A percentile compares a stretch with the other conserved stretches of the same genome.
Conservation (phyloP, 371 early-diverging fungal species). For the Mucor racemosus region DNA sequence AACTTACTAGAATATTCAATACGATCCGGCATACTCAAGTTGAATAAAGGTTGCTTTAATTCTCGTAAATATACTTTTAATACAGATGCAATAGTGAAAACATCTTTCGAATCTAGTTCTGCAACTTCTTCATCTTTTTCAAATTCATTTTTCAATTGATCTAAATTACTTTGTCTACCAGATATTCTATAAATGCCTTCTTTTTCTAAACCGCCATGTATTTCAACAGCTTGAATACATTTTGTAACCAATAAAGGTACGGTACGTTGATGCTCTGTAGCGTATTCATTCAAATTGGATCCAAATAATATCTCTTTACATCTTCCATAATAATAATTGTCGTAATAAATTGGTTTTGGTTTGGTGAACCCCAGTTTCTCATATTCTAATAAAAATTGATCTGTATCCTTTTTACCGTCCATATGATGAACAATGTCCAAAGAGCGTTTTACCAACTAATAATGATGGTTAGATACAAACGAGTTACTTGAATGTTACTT, state of each 20-base stretch:
- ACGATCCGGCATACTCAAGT: slow-evolving; percentile 54
- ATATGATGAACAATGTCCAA: slow-evolving; percentile 33
- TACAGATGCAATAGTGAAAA: slow-evolving; percentile 63
- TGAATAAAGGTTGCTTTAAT: slow-evolving; percentile 66
- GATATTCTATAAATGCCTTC: slow-evolving; percentile 69
- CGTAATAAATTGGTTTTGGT: slow-evolving; percentile 54
- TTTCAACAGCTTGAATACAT: slow-evolving; percentile 56
- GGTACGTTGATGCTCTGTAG: slow-evolving; percentile 35
- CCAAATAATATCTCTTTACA: slow-evolving; percentile 63
- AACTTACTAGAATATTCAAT: slow-evolving; percentile 62
- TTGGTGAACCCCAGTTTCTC: slow-evolving; percentile 43
- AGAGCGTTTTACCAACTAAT: slow-evolving; percentile 26
- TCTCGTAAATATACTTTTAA: slow-evolving; percentile 70
- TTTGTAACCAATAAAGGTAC: slow-evolving; percentile 57
- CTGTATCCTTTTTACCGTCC: slow-evolving; percentile 35
- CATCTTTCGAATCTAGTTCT: slow-evolving; percentile 52
- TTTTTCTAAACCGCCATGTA: slow-evolving; percentile 54
- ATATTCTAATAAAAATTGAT: slow-evolving; percentile 45
- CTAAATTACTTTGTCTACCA: slow-evolving; percentile 57
- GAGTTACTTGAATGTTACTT: background rate
- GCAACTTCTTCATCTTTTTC: slow-evolving; percentile 59
- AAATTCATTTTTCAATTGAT: slow-evolving; percentile 52
- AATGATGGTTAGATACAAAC: background rate
- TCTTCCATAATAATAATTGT: slow-evolving; percentile 49
- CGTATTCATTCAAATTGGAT: slow-evolving; percentile 43